Evolutionary conservation across 176 grass and related monocot genomes (phyloP), one percentile per base, ranked within the genome.

Genomic region (Pontederia paniculata): DNA sequence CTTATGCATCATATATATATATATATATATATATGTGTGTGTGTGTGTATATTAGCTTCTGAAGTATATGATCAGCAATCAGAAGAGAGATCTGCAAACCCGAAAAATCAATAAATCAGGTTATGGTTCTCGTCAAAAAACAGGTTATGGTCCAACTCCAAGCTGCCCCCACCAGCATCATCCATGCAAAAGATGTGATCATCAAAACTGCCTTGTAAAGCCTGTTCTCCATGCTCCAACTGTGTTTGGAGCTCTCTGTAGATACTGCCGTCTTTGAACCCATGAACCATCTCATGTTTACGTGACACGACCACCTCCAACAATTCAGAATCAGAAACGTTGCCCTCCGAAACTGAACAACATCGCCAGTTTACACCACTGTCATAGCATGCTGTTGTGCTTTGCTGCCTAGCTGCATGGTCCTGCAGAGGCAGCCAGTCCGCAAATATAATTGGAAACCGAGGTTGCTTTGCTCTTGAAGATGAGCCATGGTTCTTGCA

Each of bases 361-460:
- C 31, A 42, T 13, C 42, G 50, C 2, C 23, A 42, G 18, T 0
- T 53, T 11, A 43, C 52, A 8, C n/a, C 47, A 19, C 15, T 13
- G 15, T 53, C 17, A 16, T 23, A 42, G 23, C 48, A 28, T 25
- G 23, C 9, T 54, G 12, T 31, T 54, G 12, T 31, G 9, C 16
- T 67, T 9, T 41, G 17, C 9, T 15, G 5, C 17, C 18, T 19
- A 37, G 28, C 28, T 23, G 9, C 49, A 44, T 15, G 16, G 37
- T 49, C 13, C 1, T 31, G 25, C 23, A 62, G 1, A 21, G 77
- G 55, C 52, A 63, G 48, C 88, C 88, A 94, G 63, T 94, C 77
- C 10, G 83, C 67, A 60, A 87, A 87, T n/a, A 88, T 16, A 23
- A 60, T 69, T 54, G 48, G 23, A 2, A 19, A 17, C 6, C 23